These are phyloP conservation scores for Cytidiella melzeri DNA, from an alignment of 768 basidiomycete genomes.

Conservation along the genomic window DNA sequence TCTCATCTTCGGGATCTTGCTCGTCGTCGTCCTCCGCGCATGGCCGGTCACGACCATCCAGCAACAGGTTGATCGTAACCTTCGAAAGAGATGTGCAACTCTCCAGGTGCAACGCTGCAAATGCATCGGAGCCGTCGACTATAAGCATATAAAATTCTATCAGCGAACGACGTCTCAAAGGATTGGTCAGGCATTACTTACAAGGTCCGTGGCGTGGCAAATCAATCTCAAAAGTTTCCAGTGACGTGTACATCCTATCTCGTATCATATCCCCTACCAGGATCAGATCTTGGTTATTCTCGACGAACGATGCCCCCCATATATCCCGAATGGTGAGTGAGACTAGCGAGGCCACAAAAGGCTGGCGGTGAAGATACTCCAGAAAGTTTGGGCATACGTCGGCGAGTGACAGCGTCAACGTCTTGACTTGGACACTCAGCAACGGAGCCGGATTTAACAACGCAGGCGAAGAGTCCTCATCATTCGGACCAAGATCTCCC, in stretches of 20 bases:
- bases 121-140: not conserved
- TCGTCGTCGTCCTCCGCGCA: not conserved
- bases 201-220: conserved; percentile 2
- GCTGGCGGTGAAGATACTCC: conserved; percentile 4
- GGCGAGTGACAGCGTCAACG: conserved; percentile 6
- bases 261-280: conserved; percentile 3
- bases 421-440: not conserved
- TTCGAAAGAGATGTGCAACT: not conserved
- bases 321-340: conserved; percentile 6
- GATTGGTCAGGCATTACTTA: not conserved
- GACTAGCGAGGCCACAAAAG: conserved; percentile 5
- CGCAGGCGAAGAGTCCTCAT: not conserved
- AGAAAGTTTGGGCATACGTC: conserved; percentile 11
- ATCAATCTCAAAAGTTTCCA: conserved; percentile 1
- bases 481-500: not conserved
- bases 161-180: not conserved
- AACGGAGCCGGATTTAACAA: not conserved
- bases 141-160: not conserved
- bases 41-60: not conserved
- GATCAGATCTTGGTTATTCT: conserved; percentile 4
- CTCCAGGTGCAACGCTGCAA: not conserved
- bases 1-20: not conserved
- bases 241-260: not conserved
- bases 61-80: not conserved
- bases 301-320: conserved; percentile 4